A percentile compares a stretch with the other conserved stretches of the same genome.
Evolutionary conservation across 805 yeast species (phyloP).

Genomic region (Dipodascus albidus): DNA sequence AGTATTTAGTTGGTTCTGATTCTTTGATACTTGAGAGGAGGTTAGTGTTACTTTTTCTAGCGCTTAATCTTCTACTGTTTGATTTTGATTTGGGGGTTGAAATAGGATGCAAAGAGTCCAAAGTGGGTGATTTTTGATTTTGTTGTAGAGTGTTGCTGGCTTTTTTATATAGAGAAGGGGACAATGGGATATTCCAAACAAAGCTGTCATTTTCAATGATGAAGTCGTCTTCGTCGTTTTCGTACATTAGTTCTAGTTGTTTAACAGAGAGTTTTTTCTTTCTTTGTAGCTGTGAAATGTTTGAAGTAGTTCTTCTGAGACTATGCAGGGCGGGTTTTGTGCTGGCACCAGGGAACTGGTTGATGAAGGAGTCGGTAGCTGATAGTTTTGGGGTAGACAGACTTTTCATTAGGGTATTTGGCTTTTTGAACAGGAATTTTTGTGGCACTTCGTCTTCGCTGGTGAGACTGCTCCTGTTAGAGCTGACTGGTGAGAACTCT

Average conservation of each 20-base stretch:
- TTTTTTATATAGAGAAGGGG: constrained; percentile 38
- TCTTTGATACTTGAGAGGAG: constrained; percentile 12
- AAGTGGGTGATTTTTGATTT: background rate
- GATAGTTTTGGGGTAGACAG: background rate
- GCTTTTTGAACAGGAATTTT: background rate
- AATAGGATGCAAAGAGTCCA: no score
- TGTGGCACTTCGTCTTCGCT: background rate
- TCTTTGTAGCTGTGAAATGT: background rate
- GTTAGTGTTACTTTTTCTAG: background rate
- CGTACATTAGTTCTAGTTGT: constrained; percentile 25
- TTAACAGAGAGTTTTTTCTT: constrained; percentile 8
- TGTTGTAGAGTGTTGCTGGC: constrained; percentile 7
- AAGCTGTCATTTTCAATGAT: constrained; percentile 41
- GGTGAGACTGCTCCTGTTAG: background rate
- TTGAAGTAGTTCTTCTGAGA: background rate
- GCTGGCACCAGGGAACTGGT: no score
- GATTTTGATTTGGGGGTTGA: no score
- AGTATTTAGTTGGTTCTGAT: constrained; percentile 12
- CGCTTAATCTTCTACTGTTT: background rate
- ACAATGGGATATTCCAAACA: constrained; percentile 54
- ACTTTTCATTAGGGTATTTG: background rate
- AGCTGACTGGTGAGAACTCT: background rate
- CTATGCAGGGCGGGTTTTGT: no score
- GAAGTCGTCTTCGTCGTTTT: constrained; percentile 36
- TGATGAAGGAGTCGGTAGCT: no score